phyloP scores from a whole-genome alignment of 371 early-diverging fungal genomes.

The Encephalitozoon romaleae region DNA sequence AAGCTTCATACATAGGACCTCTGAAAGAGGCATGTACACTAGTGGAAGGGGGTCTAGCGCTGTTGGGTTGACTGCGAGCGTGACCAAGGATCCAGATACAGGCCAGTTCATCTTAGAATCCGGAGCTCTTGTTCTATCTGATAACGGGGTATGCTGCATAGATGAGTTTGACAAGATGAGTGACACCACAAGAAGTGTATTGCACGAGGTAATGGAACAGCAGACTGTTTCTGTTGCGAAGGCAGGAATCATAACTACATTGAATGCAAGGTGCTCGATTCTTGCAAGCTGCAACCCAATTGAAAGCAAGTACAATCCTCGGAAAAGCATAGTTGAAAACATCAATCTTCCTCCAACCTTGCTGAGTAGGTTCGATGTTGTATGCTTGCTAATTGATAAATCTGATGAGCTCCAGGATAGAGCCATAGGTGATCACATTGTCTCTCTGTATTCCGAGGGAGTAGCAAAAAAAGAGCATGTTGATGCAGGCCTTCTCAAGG shows the following conservation, averaged over 20 bases:
- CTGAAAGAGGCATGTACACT: constrained; percentile 93
- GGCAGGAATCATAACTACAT: constrained; percentile 62
- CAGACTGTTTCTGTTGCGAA: constrained; percentile 61
- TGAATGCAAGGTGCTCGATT: constrained; percentile 61
- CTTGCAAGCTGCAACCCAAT: constrained; percentile 62
- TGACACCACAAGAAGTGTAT: constrained; percentile 60
- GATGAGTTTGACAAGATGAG: constrained; percentile 63
- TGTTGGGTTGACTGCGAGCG: constrained; percentile 94
- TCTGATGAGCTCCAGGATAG: constrained; percentile 56
- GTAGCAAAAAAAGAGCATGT: constrained; percentile 8
- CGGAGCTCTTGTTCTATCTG: constrained; percentile 61
- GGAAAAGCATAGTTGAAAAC: constrained; percentile 61
- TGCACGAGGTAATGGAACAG: constrained; percentile 63
- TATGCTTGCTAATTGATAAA: constrained; percentile 60
- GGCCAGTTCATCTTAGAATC: constrained; percentile 75
- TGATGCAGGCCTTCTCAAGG: constrained; percentile 47
- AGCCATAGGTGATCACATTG: constrained; percentile 57
- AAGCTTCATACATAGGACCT: constrained; percentile 72
- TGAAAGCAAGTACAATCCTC: constrained; percentile 59
- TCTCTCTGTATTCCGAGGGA: constrained; percentile 36
- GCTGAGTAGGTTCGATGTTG: constrained; percentile 61
- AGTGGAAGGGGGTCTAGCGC: constrained; percentile 95
- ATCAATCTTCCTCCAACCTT: constrained; percentile 61
- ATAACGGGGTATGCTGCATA: constrained; percentile 61
- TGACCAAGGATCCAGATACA: constrained; percentile 89